A percentile compares a stretch with the other conserved stretches of the same genome.
phyloP scores from a whole-genome alignment of 495 filamentous ascomycete species.

The Podospora sp. region DNA sequence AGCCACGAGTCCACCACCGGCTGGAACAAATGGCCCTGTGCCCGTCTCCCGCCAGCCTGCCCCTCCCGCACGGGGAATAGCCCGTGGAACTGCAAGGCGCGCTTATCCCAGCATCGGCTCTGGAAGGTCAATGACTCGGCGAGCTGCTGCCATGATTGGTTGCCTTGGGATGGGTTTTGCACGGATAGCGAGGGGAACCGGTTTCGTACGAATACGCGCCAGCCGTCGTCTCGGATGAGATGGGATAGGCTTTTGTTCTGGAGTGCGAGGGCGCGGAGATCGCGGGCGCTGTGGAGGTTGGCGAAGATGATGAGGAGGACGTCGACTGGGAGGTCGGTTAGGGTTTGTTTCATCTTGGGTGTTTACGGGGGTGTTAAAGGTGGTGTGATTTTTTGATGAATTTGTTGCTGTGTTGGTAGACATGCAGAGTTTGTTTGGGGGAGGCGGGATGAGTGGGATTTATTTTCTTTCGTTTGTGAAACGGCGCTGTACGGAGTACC shows the following conservation, averaged over 20 bases:
- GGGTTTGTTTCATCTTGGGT: conserved; percentile 7
- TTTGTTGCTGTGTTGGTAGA: neutral
- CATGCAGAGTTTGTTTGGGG: neutral
- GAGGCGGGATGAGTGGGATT: neutral
- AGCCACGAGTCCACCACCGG: conserved; percentile 45
- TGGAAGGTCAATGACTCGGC: conserved; percentile 46
- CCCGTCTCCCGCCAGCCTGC: conserved; percentile 25
- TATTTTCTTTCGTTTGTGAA: neutral
- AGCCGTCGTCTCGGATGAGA: conserved; percentile 39
- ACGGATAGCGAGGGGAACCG: conserved; percentile 41
- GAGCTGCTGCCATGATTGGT: conserved; percentile 38
- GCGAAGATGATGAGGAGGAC: conserved; percentile 43
- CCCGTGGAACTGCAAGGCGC: conserved; percentile 37
- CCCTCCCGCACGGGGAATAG: conserved; percentile 16
- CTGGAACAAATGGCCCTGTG: conserved; percentile 29
- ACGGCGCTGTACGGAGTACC: neutral
- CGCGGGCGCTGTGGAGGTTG: conserved; percentile 42
- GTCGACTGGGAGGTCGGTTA: conserved; percentile 41
- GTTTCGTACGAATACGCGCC: conserved; percentile 46
- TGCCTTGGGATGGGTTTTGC: conserved; percentile 18
- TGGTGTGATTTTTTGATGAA: neutral
- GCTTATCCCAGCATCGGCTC: conserved; percentile 47
- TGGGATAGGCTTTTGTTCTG: conserved; percentile 35
- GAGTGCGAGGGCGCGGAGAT: conserved; percentile 38
- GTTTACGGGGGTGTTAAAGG: neutral